Evolutionary conservation across 805 yeast genomes (phyloP).

Genomic region (Kazachstania martiniae): DNA sequence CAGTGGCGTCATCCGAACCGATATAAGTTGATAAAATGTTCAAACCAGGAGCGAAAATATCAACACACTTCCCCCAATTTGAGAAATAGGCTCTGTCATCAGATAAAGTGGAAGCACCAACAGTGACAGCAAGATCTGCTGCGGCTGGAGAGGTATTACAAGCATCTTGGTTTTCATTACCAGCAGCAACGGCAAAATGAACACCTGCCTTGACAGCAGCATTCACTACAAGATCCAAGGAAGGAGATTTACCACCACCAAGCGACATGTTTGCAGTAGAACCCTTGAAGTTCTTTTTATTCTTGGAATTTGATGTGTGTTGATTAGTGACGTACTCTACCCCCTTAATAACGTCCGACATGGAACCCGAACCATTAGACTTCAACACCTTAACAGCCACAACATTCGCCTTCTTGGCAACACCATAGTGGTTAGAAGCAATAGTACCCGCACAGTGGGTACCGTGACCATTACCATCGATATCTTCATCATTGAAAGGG

Average conservation of each 20-base stretch:
- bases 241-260: constrained; percentile 86
- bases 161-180: constrained; percentile 88
- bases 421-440: constrained; percentile 70
- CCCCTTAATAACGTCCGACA: constrained; percentile 78
- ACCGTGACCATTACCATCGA: constrained; percentile 90
- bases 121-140: constrained; percentile 76
- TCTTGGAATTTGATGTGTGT: constrained; percentile 42
- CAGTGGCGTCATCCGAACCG: constrained; percentile 66
- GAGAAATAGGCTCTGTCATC: constrained; percentile 93
- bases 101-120: constrained; percentile 85
- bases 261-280: constrained; percentile 88
- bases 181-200: constrained; percentile 93
- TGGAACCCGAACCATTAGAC: constrained; percentile 73
- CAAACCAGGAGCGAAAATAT: constrained; percentile 93
- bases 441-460: constrained; percentile 97
- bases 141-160: constrained; percentile 89
- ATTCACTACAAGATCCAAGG: constrained; percentile 77
- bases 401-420: constrained; percentile 67
- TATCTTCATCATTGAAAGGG: constrained; percentile 57
- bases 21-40: constrained; percentile 76
- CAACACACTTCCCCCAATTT: constrained; percentile 92
- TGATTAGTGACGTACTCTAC: constrained; percentile 74
- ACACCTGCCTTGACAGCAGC: constrained; percentile 85
- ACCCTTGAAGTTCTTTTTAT: constrained; percentile 63
- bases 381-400: constrained; percentile 79